Base-by-base conservation (phyloP, 2,329 filamentous ascomycete genomes). In the Pseudomassariella vexata region DNA sequence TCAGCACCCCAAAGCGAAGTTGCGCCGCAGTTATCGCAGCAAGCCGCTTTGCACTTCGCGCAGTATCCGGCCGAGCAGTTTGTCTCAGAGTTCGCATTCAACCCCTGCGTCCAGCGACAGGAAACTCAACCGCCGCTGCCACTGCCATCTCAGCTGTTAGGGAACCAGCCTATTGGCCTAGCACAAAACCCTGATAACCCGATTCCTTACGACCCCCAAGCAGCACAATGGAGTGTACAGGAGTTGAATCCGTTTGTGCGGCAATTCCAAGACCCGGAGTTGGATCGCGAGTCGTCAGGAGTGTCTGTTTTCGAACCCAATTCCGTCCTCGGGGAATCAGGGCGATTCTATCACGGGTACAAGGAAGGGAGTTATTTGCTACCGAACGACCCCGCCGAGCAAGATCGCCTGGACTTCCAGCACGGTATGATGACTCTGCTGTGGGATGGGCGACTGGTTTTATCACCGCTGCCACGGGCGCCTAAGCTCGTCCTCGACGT, bases 331-430 rank as follows among this genome's bases (percentile, higher is more conserved):
- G 30, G 30, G 15, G 30, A 32, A 17, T 32, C 30, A 6, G 30
- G 30, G 8, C 14, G 30, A 12, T 24, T 23, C 15, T 32, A 32
- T 12, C 30, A 32, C 15, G 16, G 30, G 14, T 32, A 32, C 30
- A 32, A 32, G 19, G 30, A 32, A 7, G 30, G 30, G 7, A 23
- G 30, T 3, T 32, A 32, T 17, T 23, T 32, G 4, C 19, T 32
- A 3, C 30, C 22, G 6, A 32, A 32, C 14, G 30, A 32, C 21
- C 18, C 18, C 14, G 30, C 30, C n/a, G 30, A 32, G 21, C 30
- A 32, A 18, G 30, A 32, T 17, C 30, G 30, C 3, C 19, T 32
- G 20, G 30, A 32, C 30, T 32, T 32, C 22, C 30, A 32, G 16
- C 30, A 32, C 21, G 30, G 21, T 14, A 32, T 32, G 30, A 32